Evolutionary conservation across 176 grass and related monocot genomes (phyloP).

Genomic region (Saccharum officinarum): DNA sequence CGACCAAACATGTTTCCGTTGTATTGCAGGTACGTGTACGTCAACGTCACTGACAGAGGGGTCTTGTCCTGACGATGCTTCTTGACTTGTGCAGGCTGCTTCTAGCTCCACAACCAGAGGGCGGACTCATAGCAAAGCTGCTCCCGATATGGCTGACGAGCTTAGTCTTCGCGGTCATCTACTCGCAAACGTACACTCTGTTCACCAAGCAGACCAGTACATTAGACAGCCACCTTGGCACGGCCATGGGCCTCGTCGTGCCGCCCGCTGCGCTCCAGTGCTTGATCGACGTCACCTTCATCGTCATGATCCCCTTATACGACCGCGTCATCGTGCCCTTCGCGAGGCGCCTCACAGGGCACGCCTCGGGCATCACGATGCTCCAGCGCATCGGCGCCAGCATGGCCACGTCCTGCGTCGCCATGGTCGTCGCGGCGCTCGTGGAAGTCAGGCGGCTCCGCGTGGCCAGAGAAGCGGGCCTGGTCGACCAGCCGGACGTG

Average conservation of each 20-base stretch:
- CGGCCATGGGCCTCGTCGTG: not conserved
- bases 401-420: not conserved
- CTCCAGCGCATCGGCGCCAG: constrained; percentile 16
- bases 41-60: too few relatives aligned
- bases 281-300: not conserved
- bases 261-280: constrained; percentile 4
- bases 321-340: not conserved
- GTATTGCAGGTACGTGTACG: too few relatives aligned
- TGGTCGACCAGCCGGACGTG: not conserved
- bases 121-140: constrained; percentile 7
- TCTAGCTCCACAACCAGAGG: not conserved
- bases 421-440: not conserved
- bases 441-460: not conserved
- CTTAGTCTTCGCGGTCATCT: not conserved
- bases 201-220: constrained; percentile 4
- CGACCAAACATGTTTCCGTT: too few relatives aligned
- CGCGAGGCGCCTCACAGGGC: not conserved
- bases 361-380: not conserved
- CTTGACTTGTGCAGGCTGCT: not conserved
- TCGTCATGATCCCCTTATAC: not conserved
- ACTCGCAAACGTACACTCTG: not conserved
- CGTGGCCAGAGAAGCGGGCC: not conserved
- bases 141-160: constrained; percentile 11
- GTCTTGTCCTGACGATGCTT: not conserved
- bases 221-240: not conserved